Percentiles rank a stretch among this genome's conserved stretches.
Conservation (phyloP, 129 eudicot species). For the Saussurea involucrata region DNA sequence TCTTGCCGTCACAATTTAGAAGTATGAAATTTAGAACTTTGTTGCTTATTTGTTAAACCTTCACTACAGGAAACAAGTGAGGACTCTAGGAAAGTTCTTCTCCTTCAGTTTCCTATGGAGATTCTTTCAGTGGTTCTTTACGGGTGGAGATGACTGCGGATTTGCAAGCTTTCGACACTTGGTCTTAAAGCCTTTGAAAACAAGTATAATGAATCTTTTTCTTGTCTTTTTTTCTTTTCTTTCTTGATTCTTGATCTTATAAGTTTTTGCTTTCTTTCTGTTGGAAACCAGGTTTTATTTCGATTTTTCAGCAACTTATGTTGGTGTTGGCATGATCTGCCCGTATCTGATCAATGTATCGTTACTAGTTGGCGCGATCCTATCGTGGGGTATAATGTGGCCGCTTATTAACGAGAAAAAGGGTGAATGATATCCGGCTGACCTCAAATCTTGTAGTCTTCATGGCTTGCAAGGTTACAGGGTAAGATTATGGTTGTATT, state of each 20-base stretch:
- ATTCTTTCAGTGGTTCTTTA: constrained; percentile 97
- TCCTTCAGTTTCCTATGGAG: constrained; percentile 96
- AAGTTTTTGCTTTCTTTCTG: neutral
- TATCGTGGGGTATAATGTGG: constrained; percentile 99
- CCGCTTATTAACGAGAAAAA: constrained; percentile 65
- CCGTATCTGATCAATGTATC: constrained; percentile 39
- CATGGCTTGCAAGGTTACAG: constrained; percentile 92
- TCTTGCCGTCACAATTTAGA: too few species aligned
- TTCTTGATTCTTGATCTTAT: neutral
- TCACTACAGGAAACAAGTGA: constrained; percentile 82
- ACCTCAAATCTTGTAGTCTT: constrained; percentile 42
- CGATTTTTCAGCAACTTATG: constrained; percentile 46
- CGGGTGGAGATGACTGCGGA: constrained; percentile 86
- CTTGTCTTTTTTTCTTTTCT: neutral
- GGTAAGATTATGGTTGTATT: constrained; percentile 35
- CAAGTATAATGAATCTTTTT: constrained; percentile 29
- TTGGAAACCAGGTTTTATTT: constrained; percentile 38
- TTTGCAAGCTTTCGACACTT: constrained; percentile 60
- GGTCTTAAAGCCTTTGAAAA: constrained; percentile 77
- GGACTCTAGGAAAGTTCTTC: constrained; percentile 80
- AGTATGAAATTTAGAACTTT: neutral
- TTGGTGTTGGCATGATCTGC: constrained; percentile 46
- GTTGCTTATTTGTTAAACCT: neutral
- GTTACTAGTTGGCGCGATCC: constrained; percentile 58
- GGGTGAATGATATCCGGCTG: constrained; percentile 82